A percentile compares a stretch with the other conserved stretches of the same genome.
phyloP scores from a whole-genome alignment of 805 yeast genomes.

The Starmerella tilneyi region DNA sequence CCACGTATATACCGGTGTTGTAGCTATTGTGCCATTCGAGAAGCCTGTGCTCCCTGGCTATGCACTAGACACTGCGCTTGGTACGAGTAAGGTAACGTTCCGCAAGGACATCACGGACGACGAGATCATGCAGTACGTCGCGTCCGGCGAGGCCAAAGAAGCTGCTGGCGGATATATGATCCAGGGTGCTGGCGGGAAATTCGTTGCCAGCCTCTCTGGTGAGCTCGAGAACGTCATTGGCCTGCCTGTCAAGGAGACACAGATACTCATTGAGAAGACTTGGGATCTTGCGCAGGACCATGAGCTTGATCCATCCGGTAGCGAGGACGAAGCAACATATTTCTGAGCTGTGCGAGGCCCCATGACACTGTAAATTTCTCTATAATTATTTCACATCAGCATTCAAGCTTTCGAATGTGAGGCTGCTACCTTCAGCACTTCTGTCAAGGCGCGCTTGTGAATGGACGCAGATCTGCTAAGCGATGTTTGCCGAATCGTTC shows the following conservation, averaged over 20 bases:
- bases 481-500: too few species aligned
- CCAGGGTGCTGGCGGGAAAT: conserved; percentile 50
- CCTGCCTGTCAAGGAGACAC: conserved; percentile 57
- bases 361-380: background rate
- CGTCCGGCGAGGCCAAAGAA: conserved; percentile 57
- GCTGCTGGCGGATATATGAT: conserved; percentile 92
- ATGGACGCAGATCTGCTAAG: too few species aligned
- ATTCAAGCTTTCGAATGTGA: too few species aligned
- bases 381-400: background rate
- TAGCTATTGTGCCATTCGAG: conserved; percentile 36
- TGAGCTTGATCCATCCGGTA: conserved; percentile 17
- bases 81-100: conserved; percentile 36
- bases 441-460: too few species aligned
- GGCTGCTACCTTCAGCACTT: too few species aligned
- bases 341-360: background rate
- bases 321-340: conserved; percentile 16
- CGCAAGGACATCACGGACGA: conserved; percentile 40
- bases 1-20: conserved; percentile 47
- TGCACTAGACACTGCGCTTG: conserved; percentile 34
- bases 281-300: conserved; percentile 24
- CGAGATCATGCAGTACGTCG: conserved; percentile 53
- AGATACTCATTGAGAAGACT: conserved; percentile 35
- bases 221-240: conserved; percentile 86
- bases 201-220: conserved; percentile 58
- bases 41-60: conserved; percentile 37